Evolutionary conservation across 169 alveolate species (phyloP).

Genomic region (Plasmodium fragile): DNA sequence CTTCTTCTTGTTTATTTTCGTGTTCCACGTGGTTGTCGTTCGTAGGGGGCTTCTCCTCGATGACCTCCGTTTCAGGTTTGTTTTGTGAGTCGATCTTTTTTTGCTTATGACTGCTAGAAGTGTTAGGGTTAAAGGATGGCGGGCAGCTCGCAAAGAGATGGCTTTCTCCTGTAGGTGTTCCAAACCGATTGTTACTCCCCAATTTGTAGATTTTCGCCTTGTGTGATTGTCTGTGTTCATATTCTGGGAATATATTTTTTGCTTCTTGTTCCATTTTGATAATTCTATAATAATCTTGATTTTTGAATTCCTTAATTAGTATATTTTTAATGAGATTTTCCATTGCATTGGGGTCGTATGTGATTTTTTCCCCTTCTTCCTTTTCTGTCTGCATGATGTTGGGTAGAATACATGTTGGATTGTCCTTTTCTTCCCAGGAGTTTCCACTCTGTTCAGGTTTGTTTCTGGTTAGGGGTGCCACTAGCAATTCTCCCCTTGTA

Average conservation of each 20-base stretch:
- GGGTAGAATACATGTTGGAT: not conserved
- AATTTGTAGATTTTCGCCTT: not conserved
- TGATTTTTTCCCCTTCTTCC: not conserved
- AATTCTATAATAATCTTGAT: constrained; percentile 3
- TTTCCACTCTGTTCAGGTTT: not conserved
- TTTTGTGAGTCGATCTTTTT: not conserved
- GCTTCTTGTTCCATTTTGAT: not conserved
- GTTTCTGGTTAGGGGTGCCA: not conserved
- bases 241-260: not conserved
- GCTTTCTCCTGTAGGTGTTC: not conserved
- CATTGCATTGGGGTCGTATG: not conserved
- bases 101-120: not conserved
- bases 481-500: not conserved
- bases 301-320: constrained; percentile 25
- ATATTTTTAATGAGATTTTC: constrained; percentile 1
- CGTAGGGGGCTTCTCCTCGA: not conserved
- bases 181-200: not conserved
- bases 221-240: not conserved
- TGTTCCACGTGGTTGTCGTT: not conserved
- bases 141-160: not conserved
- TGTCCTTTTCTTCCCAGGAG: not conserved
- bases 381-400: not conserved
- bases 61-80: not conserved
- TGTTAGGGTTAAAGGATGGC: not conserved
- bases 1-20: not conserved